Base-by-base conservation (phyloP, 805 yeast genomes). In the Clavispora phyllophila region DNA sequence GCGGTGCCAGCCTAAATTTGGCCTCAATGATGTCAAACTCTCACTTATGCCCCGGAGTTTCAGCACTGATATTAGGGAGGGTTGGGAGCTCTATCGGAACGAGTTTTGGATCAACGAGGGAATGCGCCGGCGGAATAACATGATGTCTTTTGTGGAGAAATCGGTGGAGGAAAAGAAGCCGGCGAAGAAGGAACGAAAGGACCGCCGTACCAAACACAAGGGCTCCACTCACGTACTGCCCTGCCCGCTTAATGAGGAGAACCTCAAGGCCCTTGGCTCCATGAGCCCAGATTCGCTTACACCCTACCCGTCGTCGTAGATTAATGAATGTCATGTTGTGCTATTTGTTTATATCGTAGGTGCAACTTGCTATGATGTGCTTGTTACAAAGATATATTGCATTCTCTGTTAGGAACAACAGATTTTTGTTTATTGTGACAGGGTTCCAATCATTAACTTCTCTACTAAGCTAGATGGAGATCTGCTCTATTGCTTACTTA, bases 101-200 rank as follows among this genome's bases (percentile, higher is more conserved):
- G 97, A 90, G 60, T 93, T 89, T 58, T 93, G 98, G 97, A 79
- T 81, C 18, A 75, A 84, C 52, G 96, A 89, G 59, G 86, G 87
- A 1, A 77, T 79, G 2, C 73, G 88, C 50, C 68, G 89, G 48
- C 52, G 75, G 17, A 61, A 64, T 25, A 55, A 56, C 28, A 50
- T 69, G 50, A 49, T 70, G 47, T 59, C 61, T 25, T 70, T 68
- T 41, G 45, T 48, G 19, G 40, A 37, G 26, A 37, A 39, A 2
- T 25, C 14, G 15, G 25, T 31, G 22, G 46, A 36, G 36, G 42
- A 36, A 47, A 51, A 19, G 49, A 50, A 49, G 24, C 40, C 33
- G 36, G 18, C 25, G 44, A 63, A 65, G 46, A 60, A 57, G 47
- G 73, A 70, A 42, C 58, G 75, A 46, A 63, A 60, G 45, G 74